Conservation (phyloP, 2,329 filamentous ascomycete genomes). For the Pseudophaeomoniella oleicola region DNA sequence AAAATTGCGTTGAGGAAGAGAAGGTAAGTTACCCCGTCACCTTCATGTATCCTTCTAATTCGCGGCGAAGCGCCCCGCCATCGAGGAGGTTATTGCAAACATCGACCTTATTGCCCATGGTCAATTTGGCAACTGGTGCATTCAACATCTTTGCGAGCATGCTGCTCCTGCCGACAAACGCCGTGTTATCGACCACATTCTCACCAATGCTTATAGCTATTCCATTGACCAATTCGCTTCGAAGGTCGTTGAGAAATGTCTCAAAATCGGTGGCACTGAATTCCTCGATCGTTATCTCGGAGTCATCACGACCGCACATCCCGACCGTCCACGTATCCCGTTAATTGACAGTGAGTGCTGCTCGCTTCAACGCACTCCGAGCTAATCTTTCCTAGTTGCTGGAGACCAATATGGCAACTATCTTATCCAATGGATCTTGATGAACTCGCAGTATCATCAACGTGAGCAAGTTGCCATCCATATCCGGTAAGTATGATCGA, state of each 20-base stretch:
- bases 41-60: not conserved
- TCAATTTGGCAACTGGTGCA: slow-evolving; percentile 99
- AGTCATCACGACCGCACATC: slow-evolving; percentile 79
- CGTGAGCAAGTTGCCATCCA: slow-evolving; percentile 86
- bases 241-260: slow-evolving; percentile 96
- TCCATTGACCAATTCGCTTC: slow-evolving; percentile 99
- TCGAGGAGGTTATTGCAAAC: slow-evolving; percentile 87
- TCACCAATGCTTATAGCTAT: slow-evolving; percentile 85
- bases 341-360: slow-evolving; percentile 66
- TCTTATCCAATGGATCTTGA: slow-evolving; percentile 91
- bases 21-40: slow-evolving; percentile 58
- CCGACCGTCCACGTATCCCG: slow-evolving; percentile 86
- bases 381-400: slow-evolving; percentile 41
- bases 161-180: slow-evolving; percentile 81
- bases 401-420: slow-evolving; percentile 99
- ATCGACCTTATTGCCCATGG: slow-evolving; percentile 95
- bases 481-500: slow-evolving; percentile 43
- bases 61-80: slow-evolving; percentile 66
- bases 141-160: slow-evolving; percentile 97
- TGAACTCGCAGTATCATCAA: slow-evolving; percentile 73
- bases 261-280: slow-evolving; percentile 85
- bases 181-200: slow-evolving; percentile 87
- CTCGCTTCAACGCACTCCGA: slow-evolving; percentile 2
- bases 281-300: slow-evolving; percentile 88
- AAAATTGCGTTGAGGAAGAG: slow-evolving; percentile 96